A percentile compares a stretch with the other conserved stretches of the same genome.
Conservation (phyloP, 805 yeast genomes). For the Suhomyces prunicola region DNA sequence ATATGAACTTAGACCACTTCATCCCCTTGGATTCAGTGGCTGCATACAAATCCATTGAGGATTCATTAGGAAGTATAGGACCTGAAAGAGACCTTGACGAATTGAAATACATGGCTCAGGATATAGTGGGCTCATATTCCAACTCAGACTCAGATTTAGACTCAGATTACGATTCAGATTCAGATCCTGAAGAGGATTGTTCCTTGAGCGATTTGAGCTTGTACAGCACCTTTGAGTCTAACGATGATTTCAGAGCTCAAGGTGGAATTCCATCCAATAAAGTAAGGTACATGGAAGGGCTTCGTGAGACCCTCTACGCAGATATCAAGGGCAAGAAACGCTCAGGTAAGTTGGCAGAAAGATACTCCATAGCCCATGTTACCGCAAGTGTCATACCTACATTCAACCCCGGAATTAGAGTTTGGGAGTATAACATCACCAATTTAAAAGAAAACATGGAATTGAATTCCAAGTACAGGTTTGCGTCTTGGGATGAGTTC, state of each 20-base stretch:
- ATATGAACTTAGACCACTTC: slow-evolving; percentile 87
- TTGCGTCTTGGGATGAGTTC: slow-evolving; percentile 58
- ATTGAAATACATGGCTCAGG: background rate
- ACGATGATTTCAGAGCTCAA: slow-evolving; percentile 26
- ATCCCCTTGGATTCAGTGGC: slow-evolving; percentile 69
- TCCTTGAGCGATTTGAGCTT: slow-evolving; percentile 2
- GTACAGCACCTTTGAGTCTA: slow-evolving; percentile 6
- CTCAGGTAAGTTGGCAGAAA: slow-evolving; percentile 45
- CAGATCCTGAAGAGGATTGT: slow-evolving; percentile 23
- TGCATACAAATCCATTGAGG: slow-evolving; percentile 54
- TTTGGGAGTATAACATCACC: slow-evolving; percentile 82
- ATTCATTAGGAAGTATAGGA: slow-evolving; percentile 12
- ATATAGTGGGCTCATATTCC: background rate
- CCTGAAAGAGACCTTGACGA: background rate
- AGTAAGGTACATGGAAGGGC: slow-evolving; percentile 56
- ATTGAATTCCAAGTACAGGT: slow-evolving; percentile 11
- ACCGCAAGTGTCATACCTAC: slow-evolving; percentile 80
- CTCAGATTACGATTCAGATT: slow-evolving; percentile 21
- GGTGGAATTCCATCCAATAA: slow-evolving; percentile 72
- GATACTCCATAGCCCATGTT: slow-evolving; percentile 69
- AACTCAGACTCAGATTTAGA: slow-evolving; percentile 12
- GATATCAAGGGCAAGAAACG: slow-evolving; percentile 44
- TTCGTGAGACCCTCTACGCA: slow-evolving; percentile 54
- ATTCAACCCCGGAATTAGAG: slow-evolving; percentile 75
- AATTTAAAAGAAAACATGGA: slow-evolving; percentile 37